Evolutionary conservation across 2,329 filamentous ascomycete genomes (phyloP), one percentile per base, ranked within the genome.

Genomic region (Sporothrix variecibatus): DNA sequence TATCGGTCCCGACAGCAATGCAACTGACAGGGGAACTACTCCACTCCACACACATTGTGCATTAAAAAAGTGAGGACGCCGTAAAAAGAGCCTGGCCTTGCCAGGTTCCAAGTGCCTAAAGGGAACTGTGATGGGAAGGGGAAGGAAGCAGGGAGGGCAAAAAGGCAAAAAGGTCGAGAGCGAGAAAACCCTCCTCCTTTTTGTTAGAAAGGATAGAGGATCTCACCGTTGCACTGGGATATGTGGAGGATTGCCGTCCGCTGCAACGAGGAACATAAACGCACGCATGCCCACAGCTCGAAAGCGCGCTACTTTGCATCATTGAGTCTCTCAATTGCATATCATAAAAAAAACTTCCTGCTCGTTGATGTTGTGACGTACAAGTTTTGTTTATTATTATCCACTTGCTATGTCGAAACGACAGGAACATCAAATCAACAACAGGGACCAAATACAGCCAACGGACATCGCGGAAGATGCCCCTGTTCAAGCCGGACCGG

Each of bases 1-100:
- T 17, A 65, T 65, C 60, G 34, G 34, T 65, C 34, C 60, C 60
- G 34, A 65, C 20, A 65, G 60, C n/a, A 43, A 23, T 65, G 34
- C 60, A 23, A 26, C 60, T 26, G n/a, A 40, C 34, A 43, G 60
- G 60, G 58, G n/a, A 56, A 20, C 23, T n/a, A 12, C 53, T 34
- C 28, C 56, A 58, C 26, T 58, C 26, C 53, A 34, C 28, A n/a
- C 53, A 9, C 17, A 58, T 58, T 58, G 8, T 58, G 53, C 23
- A 17, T 58, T 58, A 26, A 58, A 26, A 58, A 17, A 28, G 26
- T 17, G 15, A 34, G 34, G 34, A 8, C 34, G 8, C 34, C 15
- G 23, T 58, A 9, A 26, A 56, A 53, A 56, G 20, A 2, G 56
- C 56, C 56, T 20, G 56, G 28, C 15, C 56, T 20, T 11, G 26